These are phyloP conservation scores for Erigeron philadelphicus DNA, from an alignment of 140 eudicot species.

Conservation along the genomic window DNA sequence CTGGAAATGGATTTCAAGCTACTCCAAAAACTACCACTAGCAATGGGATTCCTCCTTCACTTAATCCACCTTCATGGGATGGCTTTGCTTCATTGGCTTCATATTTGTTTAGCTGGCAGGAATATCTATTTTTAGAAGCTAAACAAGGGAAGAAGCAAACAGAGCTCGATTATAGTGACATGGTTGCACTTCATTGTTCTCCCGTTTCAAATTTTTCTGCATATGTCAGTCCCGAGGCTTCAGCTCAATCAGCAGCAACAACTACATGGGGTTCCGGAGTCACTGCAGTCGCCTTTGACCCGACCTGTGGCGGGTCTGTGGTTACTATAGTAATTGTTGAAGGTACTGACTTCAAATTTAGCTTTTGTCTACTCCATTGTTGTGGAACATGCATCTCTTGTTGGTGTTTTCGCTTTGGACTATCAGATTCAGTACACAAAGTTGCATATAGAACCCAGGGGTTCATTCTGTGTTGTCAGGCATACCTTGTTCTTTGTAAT, in stretches of 20 bases:
- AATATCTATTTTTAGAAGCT: conserved; percentile 59
- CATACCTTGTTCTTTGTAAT: not conserved
- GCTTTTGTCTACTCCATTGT: conserved; percentile 1
- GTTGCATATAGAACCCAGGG: conserved; percentile 1
- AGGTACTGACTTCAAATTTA: conserved; percentile 40
- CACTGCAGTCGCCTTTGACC: conserved; percentile 99
- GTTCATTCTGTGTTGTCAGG: conserved; percentile 1
- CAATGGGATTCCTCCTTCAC: conserved; percentile 77
- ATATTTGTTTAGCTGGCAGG: conserved; percentile 87
- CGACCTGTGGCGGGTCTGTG: conserved; percentile 97
- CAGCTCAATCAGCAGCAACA: conserved; percentile 83
- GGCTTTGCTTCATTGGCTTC: conserved; percentile 90
- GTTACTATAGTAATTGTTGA: conserved; percentile 93
- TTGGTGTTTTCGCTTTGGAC: not conserved
- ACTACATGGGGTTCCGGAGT: conserved; percentile 99
- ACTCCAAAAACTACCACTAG: conserved; percentile 60
- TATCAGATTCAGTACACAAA: not conserved
- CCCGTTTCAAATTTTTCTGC: conserved; percentile 99
- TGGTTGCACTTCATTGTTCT: conserved; percentile 86
- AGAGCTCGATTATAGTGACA: conserved; percentile 62
- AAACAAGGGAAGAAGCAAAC: conserved; percentile 70
- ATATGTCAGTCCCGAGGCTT: conserved; percentile 94
- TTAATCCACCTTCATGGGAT: conserved; percentile 81
- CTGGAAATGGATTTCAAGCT: conserved; percentile 90
- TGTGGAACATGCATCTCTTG: conserved; percentile 5